phyloP scores from a whole-genome alignment of 2,329 filamentous ascomycete species.

The Xylariomycetidae sp. region DNA sequence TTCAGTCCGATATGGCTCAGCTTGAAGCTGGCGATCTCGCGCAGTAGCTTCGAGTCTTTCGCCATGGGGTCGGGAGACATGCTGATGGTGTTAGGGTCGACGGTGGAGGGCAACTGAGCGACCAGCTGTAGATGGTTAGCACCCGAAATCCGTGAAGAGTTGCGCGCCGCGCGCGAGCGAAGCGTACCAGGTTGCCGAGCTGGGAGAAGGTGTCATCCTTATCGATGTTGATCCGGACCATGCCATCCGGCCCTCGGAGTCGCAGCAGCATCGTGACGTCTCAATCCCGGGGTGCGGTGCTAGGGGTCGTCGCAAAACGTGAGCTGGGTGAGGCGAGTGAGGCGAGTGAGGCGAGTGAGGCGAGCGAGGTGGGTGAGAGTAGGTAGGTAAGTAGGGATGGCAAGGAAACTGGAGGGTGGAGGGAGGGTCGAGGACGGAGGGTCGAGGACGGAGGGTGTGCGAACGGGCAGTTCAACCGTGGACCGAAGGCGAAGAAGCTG shows the following conservation, averaged over 20 bases:
- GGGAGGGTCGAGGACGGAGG: too few species aligned
- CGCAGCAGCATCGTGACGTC: conserved; percentile 65
- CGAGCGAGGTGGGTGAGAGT: conserved; percentile 7
- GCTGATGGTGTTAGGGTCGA: conserved; percentile 53
- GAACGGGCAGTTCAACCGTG: too few species aligned
- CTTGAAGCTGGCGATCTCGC: conserved; percentile 50
- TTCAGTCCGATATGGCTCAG: conserved; percentile 55
- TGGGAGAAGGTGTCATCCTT: conserved; percentile 65
- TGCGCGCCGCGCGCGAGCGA: too few species aligned
- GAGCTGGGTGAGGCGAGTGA: background rate
- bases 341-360: background rate
- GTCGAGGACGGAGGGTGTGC: too few species aligned
- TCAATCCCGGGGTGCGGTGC: too few species aligned
- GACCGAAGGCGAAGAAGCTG: too few species aligned
- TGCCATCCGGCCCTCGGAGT: conserved; percentile 87
- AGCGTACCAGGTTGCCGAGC: conserved; percentile 46
- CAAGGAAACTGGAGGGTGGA: too few species aligned
- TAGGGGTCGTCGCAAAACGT: conserved; percentile 1
- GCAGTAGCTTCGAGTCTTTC: conserved; percentile 52
- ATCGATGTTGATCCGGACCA: conserved; percentile 77
- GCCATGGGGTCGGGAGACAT: conserved; percentile 56
- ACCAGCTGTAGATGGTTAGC: conserved; percentile 40
- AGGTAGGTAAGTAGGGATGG: too few species aligned
- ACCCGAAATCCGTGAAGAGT: background rate
- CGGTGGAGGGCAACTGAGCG: conserved; percentile 52